These are phyloP conservation scores for Aspergillus cejpii DNA, from an alignment of 2,329 filamentous ascomycete species.

Conservation along the genomic window DNA sequence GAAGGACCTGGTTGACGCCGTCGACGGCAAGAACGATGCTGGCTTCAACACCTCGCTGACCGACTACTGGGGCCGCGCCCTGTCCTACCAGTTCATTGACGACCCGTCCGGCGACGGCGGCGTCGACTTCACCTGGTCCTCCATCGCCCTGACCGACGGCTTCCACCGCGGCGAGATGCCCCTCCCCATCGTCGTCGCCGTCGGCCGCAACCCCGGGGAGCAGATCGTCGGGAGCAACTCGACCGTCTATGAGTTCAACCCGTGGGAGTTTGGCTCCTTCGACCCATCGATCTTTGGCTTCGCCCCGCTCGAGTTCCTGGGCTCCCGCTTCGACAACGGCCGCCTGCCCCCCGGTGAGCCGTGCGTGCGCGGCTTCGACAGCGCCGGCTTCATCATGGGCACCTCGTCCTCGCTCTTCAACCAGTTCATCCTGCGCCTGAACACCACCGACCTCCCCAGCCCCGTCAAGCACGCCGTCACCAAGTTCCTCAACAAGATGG, in stretches of 20 bases:
- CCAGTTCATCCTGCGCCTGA: slow-evolving; percentile 60
- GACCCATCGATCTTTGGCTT: slow-evolving; percentile 68
- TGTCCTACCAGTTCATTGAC: slow-evolving; percentile 82
- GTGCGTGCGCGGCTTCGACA: slow-evolving; percentile 77
- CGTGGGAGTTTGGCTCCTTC: slow-evolving; percentile 70
- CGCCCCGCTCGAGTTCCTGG: slow-evolving; percentile 62
- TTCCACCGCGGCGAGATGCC: slow-evolving; percentile 60
- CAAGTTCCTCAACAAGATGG: slow-evolving; percentile 50
- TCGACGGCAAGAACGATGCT: slow-evolving; percentile 56
- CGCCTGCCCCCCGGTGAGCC: slow-evolving; percentile 48
- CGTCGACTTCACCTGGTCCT: slow-evolving; percentile 73
- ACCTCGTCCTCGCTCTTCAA: slow-evolving; percentile 84
- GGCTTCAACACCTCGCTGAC: slow-evolving; percentile 66
- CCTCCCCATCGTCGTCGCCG: slow-evolving; percentile 66
- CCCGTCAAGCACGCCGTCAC: slow-evolving; percentile 49
- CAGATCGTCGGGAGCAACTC: slow-evolving; percentile 60
- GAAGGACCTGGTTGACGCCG: slow-evolving; percentile 50
- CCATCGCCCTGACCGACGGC: slow-evolving; percentile 57
- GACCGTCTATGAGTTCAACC: slow-evolving; percentile 71
- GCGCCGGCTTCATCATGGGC: slow-evolving; percentile 75
- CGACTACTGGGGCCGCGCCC: slow-evolving; percentile 77
- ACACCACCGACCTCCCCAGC: slow-evolving; percentile 46
- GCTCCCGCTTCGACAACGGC: slow-evolving; percentile 64
- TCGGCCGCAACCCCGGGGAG: slow-evolving; percentile 59
- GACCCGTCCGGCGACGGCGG: slow-evolving; percentile 58